Evolutionary conservation across 192 early-diverging fungal species (phyloP).

Genomic region (Entomortierella lignicola): DNA sequence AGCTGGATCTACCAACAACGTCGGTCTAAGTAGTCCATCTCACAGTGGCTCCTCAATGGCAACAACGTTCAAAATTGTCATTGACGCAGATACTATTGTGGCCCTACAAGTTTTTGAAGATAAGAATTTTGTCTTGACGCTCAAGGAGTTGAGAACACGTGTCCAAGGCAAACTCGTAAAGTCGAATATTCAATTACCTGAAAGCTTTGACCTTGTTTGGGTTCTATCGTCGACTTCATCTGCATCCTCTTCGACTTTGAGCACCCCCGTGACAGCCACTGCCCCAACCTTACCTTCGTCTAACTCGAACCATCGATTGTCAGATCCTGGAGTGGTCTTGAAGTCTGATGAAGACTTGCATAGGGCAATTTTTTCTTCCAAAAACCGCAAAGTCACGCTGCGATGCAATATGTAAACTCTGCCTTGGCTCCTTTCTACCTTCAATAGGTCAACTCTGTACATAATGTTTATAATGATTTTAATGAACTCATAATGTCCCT

Average conservation of each 20-base stretch:
- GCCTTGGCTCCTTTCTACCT: too few species aligned
- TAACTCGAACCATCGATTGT: not conserved
- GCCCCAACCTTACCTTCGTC: slow-evolving; percentile 3
- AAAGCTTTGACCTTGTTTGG: slow-evolving; percentile 41
- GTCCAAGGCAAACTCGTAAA: slow-evolving; percentile 31
- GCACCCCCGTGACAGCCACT: not conserved
- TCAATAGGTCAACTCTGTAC: too few species aligned
- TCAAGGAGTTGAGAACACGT: slow-evolving; percentile 21
- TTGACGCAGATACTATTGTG: slow-evolving; percentile 51
- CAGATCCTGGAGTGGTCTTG: slow-evolving; percentile 13
- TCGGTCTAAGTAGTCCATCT: not conserved
- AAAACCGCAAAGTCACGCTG: slow-evolving; percentile 38
- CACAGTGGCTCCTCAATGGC: slow-evolving; percentile 7
- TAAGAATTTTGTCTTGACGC: slow-evolving; percentile 21
- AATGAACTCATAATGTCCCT: too few species aligned
- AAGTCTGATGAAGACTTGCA: slow-evolving; percentile 34
- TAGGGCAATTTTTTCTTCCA: slow-evolving; percentile 24
- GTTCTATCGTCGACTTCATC: slow-evolving; percentile 2
- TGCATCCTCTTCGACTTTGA: not conserved
- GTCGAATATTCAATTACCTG: slow-evolving; percentile 45
- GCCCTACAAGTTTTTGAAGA: slow-evolving; percentile 41
- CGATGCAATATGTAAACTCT: slow-evolving; percentile 20
- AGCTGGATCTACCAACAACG: not conserved
- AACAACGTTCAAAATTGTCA: slow-evolving; percentile 49
- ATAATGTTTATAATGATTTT: too few species aligned